These are phyloP conservation scores for Calamus simplicifolius DNA, from an alignment of 176 grass and related monocot genomes.

Conservation along the genomic window DNA sequence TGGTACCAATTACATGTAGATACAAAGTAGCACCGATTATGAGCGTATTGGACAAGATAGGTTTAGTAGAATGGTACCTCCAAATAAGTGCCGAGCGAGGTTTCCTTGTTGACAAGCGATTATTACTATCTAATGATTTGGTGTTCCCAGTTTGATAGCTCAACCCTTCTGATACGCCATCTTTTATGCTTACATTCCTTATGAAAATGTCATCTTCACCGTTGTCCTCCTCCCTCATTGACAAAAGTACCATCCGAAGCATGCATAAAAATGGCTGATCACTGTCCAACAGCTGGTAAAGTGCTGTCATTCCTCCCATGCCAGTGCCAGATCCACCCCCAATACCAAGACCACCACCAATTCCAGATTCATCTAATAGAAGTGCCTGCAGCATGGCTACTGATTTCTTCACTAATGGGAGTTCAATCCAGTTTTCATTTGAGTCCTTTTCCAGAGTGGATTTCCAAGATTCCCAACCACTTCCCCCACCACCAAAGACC, in stretches of 20 bases:
- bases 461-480: constrained; percentile 67
- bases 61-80: constrained; percentile 41
- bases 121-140: constrained; percentile 52
- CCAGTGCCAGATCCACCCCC: constrained; percentile 94
- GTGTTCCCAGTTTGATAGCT: constrained; percentile 31
- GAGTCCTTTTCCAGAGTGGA: constrained; percentile 69
- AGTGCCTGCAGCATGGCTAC: constrained; percentile 87
- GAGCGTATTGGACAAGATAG: no score
- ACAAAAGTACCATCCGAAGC: constrained; percentile 91
- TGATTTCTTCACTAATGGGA: constrained; percentile 93
- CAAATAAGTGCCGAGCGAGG: constrained; percentile 87
- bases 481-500: constrained; percentile 77
- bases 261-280: constrained; percentile 99
- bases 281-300: constrained; percentile 93
- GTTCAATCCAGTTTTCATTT: constrained; percentile 82
- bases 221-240: constrained; percentile 92
- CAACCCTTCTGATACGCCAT: constrained; percentile 50
- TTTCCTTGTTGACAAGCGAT: constrained; percentile 55
- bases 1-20: no score
- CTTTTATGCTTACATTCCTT: constrained; percentile 47
- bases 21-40: no score
- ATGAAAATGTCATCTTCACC: constrained; percentile 65
- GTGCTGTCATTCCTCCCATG: constrained; percentile 87
- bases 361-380: constrained; percentile 93
- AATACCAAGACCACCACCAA: constrained; percentile 87